Evolutionary conservation across 345 rosid species (phyloP).

Genomic region (Citrus hindsii): DNA sequence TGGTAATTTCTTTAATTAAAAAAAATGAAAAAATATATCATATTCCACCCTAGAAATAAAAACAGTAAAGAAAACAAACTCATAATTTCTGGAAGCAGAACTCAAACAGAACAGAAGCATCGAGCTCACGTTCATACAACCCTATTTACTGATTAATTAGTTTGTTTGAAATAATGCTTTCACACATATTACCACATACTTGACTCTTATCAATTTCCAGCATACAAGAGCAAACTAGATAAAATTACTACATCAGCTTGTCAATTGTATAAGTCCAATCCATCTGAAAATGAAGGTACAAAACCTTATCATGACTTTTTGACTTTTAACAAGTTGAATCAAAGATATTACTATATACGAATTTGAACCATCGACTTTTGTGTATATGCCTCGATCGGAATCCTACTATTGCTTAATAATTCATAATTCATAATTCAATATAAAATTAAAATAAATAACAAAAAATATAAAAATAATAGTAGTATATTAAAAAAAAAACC

Average conservation of each 20-base stretch:
- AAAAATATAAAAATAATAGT: not conserved
- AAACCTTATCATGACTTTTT: not conserved
- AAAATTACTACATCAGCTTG: not conserved
- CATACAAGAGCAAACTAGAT: not conserved
- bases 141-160: not conserved
- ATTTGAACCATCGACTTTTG: not conserved
- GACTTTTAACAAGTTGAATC: not conserved
- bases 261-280: not conserved
- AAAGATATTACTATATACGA: not conserved
- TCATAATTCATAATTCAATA: not conserved
- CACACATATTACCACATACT: not conserved
- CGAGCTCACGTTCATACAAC: not conserved
- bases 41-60: not conserved
- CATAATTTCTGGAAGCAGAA: not conserved
- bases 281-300: not conserved
- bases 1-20: not conserved
- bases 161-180: not conserved
- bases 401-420: not conserved
- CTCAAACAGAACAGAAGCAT: not conserved
- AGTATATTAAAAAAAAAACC: not conserved
- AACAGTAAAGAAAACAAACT: not conserved
- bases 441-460: too few relatives aligned
- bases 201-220: not conserved
- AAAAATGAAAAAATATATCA: not conserved
- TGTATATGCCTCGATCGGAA: not conserved